These are phyloP conservation scores for Boletellus ananiceps DNA, from an alignment of 768 basidiomycete genomes.

Conservation along the genomic window DNA sequence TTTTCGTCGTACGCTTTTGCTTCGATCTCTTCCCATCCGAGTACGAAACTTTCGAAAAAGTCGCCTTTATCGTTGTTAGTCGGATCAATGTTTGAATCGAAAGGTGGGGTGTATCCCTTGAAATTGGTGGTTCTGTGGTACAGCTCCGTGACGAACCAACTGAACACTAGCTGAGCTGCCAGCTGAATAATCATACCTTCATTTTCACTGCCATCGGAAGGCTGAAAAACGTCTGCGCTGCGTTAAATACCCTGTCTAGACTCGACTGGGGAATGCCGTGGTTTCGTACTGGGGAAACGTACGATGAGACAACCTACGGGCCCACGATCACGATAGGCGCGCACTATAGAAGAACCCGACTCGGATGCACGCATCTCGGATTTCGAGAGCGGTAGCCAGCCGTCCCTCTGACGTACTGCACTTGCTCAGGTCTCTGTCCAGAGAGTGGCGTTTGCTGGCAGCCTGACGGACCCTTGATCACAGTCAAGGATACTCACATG, in stretches of 20 bases:
- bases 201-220: conserved; percentile 61
- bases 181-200: conserved; percentile 40
- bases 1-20: conserved; percentile 23
- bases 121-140: conserved; percentile 69
- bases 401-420: too few species aligned
- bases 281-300: conserved; percentile 41
- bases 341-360: too few species aligned
- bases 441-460: too few species aligned
- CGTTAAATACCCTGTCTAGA: conserved; percentile 43
- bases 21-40: conserved; percentile 63
- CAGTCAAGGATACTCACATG: too few species aligned
- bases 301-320: too few species aligned
- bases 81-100: conserved; percentile 72
- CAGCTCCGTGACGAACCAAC: conserved; percentile 39
- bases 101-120: conserved; percentile 68
- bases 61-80: conserved; percentile 66
- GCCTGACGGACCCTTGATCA: too few species aligned
- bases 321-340: too few species aligned
- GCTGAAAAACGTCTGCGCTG: conserved; percentile 59
- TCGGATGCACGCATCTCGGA: too few species aligned
- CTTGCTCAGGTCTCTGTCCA: too few species aligned
- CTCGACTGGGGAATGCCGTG: conserved; percentile 62
- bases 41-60: conserved; percentile 86
- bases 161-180: neutral
- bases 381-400: too few species aligned